These are phyloP conservation scores for Penicillium sp. DNA, from an alignment of 2,329 filamentous ascomycete species.

Conservation along the genomic window DNA sequence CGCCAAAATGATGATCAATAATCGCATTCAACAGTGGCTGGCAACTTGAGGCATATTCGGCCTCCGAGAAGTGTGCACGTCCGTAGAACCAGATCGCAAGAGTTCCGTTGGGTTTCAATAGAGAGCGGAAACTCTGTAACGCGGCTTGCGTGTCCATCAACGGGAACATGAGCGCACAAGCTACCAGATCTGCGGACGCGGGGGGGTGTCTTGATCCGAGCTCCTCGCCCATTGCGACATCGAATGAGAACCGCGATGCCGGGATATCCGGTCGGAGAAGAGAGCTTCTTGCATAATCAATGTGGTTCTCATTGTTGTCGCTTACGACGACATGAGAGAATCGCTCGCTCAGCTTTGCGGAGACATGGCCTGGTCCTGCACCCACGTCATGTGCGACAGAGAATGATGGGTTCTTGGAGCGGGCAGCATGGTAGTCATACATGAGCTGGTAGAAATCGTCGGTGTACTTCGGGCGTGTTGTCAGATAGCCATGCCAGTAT, in stretches of 20 bases:
- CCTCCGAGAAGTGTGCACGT: background rate
- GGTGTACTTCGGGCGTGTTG: background rate
- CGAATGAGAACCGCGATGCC: background rate
- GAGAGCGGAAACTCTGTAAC: background rate
- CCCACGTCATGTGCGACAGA: background rate
- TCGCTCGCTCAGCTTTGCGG: background rate
- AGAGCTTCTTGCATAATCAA: background rate
- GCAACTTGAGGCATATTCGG: background rate
- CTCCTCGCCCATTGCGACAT: background rate
- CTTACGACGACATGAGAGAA: background rate
- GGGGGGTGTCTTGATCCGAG: background rate
- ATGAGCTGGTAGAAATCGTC: background rate
- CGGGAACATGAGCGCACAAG: background rate
- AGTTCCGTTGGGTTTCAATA: background rate
- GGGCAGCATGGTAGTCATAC: background rate
- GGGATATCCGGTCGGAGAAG: background rate
- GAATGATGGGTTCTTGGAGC: background rate
- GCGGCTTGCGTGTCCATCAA: background rate
- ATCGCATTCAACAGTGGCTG: background rate
- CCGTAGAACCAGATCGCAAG: background rate
- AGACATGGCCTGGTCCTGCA: background rate
- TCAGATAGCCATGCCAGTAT: background rate
- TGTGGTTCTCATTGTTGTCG: background rate
- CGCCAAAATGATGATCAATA: background rate
- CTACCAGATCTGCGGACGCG: background rate